Conservation (phyloP, 2,329 filamentous ascomycete species). For the Aspergillus sp. region DNA sequence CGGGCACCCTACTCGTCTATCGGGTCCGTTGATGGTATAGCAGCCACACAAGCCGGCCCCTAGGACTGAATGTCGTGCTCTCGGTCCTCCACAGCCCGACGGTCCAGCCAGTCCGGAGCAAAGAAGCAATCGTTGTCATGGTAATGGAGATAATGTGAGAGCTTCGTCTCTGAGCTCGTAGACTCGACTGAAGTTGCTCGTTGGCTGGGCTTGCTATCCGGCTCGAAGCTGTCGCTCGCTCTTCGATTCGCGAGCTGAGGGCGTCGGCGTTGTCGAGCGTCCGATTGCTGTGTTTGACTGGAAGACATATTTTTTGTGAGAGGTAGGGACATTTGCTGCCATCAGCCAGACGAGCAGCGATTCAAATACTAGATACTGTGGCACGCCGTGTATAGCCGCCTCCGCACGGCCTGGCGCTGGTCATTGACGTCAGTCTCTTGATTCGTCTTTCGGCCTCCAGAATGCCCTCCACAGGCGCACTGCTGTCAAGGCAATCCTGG, state of each 20-base stretch:
- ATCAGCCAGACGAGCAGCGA: background rate
- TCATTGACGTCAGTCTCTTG: constrained; percentile 2
- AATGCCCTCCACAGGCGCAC: background rate
- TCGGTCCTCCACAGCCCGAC: background rate
- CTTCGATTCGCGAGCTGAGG: background rate
- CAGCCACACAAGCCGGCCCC: background rate
- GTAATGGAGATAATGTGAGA: constrained; percentile 35
- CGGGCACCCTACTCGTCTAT: background rate
- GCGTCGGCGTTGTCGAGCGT: background rate
- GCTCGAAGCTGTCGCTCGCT: background rate
- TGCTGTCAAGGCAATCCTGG: background rate
- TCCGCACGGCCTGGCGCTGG: background rate
- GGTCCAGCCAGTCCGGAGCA: constrained; percentile 28
- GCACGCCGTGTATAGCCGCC: constrained; percentile 2
- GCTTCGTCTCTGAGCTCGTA: constrained; percentile 17
- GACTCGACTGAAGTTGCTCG: constrained; percentile 11
- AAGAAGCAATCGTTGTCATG: constrained; percentile 39
- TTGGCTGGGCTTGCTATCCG: background rate
- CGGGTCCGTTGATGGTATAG: background rate
- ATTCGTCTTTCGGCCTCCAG: constrained; percentile 3
- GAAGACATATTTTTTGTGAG: constrained; percentile 9
- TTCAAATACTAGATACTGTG: constrained; percentile 2
- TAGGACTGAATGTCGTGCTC: background rate
- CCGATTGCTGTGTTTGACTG: background rate
- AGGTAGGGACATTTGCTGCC: background rate